These are phyloP conservation scores for Leavenworthia alabamica DNA, from an alignment of 345 rosid genomes.

Conservation along the genomic window DNA sequence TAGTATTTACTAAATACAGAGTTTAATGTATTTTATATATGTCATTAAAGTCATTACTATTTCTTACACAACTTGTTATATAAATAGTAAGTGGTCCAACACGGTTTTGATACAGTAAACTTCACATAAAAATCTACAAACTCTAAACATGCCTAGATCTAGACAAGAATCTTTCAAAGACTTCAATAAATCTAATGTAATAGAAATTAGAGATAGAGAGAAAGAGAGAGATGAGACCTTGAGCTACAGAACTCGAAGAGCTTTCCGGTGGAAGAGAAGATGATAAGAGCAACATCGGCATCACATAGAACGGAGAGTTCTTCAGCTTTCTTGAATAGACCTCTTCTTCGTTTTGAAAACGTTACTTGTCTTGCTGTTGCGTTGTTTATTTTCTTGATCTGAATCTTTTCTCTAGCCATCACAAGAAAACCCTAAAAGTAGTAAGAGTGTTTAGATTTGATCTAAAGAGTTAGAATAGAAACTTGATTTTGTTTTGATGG, in stretches of 20 bases:
- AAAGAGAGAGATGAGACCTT: no score
- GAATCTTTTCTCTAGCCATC: slow-evolving; percentile 65
- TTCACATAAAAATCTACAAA: neutral
- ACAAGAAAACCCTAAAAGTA: neutral
- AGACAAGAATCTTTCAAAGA: slow-evolving; percentile 3
- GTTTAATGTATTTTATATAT: neutral
- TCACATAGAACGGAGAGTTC: slow-evolving; percentile 72
- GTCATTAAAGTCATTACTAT: neutral
- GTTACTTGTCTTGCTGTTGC: slow-evolving; percentile 69
- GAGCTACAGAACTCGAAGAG: slow-evolving; percentile 57
- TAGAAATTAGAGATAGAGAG: slow-evolving; percentile 1
- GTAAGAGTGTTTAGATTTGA: neutral
- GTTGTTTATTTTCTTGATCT: slow-evolving; percentile 63
- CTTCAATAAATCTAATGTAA: neutral
- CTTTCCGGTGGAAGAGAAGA: slow-evolving; percentile 69
- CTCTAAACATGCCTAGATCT: slow-evolving; percentile 11
- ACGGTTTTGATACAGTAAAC: slow-evolving; percentile 19
- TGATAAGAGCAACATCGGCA: slow-evolving; percentile 58
- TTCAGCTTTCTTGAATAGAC: slow-evolving; percentile 67
- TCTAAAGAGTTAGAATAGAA: no score
- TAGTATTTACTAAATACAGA: slow-evolving; percentile 15
- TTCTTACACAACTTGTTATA: neutral
- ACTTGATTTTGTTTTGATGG: neutral
- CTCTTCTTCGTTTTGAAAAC: slow-evolving; percentile 64
- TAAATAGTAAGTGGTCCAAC: slow-evolving; percentile 21